A percentile compares a stretch with the other conserved stretches of the same genome.
Conservation (phyloP, 345 rosid species). For the Linum trigynum region DNA sequence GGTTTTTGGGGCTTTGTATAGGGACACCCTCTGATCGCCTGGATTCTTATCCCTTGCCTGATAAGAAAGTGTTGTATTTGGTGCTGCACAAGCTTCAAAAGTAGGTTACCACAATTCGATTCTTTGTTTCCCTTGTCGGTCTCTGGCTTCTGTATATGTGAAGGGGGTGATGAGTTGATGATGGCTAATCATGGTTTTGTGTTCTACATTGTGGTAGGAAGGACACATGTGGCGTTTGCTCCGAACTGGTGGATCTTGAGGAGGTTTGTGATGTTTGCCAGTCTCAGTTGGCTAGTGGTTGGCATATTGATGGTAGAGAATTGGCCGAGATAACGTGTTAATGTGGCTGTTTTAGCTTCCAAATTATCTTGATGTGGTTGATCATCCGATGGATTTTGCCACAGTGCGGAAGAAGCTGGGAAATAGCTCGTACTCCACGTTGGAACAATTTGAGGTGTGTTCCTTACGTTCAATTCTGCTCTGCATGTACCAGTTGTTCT, state of each 20-base stretch:
- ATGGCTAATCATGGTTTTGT: slow-evolving; percentile 8
- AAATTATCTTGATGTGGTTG: slow-evolving; percentile 67
- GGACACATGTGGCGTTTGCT: slow-evolving; percentile 86
- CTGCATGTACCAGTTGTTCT: slow-evolving; percentile 1
- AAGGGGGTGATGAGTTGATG: too few species aligned
- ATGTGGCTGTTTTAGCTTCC: slow-evolving; percentile 47
- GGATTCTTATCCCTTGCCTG: slow-evolving; percentile 49
- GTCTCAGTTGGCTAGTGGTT: not conserved
- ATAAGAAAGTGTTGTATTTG: slow-evolving; percentile 65
- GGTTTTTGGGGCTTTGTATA: slow-evolving; percentile 20
- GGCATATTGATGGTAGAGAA: not conserved
- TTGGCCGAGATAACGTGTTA: not conserved
- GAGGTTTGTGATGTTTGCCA: slow-evolving; percentile 40
- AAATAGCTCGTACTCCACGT: slow-evolving; percentile 48
- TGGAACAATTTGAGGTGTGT: slow-evolving; percentile 76
- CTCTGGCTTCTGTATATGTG: not conserved
- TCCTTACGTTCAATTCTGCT: not conserved
- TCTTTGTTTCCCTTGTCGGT: slow-evolving; percentile 11
- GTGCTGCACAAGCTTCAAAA: slow-evolving; percentile 91
- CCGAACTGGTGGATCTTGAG: slow-evolving; percentile 90
- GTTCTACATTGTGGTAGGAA: slow-evolving; percentile 52
- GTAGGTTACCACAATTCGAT: slow-evolving; percentile 29
- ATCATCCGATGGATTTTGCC: slow-evolving; percentile 79
- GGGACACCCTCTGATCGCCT: slow-evolving; percentile 37
- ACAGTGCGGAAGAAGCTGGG: slow-evolving; percentile 73